Evolutionary conservation across 495 filamentous ascomycete species (phyloP).

Genomic region (Sordaria brevicollis): DNA sequence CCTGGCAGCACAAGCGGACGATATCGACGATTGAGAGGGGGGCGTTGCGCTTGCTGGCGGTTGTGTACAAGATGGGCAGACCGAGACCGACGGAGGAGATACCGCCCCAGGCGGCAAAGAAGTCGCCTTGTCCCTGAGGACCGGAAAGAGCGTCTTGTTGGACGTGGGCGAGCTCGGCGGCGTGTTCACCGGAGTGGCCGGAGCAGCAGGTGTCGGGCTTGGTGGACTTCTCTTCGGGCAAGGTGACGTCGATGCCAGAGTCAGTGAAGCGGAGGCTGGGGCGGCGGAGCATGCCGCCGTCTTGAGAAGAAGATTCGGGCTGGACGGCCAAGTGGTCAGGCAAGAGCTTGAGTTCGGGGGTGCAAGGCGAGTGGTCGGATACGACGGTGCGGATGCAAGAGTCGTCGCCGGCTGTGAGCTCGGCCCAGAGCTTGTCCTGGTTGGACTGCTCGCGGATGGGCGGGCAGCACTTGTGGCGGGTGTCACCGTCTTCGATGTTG

Average conservation of each 20-base stretch:
- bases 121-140: slow-evolving; percentile 50
- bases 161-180: background rate
- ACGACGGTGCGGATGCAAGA: slow-evolving; percentile 88
- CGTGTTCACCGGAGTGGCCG: background rate
- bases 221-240: slow-evolving; percentile 8
- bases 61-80: slow-evolving; percentile 83
- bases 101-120: slow-evolving; percentile 93
- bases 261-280: slow-evolving; percentile 25
- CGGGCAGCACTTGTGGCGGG: slow-evolving; percentile 94
- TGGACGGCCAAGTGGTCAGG: slow-evolving; percentile 46
- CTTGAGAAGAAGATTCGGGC: slow-evolving; percentile 13
- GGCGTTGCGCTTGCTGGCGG: slow-evolving; percentile 48
- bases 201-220: background rate
- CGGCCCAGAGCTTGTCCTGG: slow-evolving; percentile 82
- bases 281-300: slow-evolving; percentile 14
- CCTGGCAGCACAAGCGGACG: slow-evolving; percentile 71
- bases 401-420: slow-evolving; percentile 51
- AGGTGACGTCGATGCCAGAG: slow-evolving; percentile 36
- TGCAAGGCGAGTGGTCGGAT: slow-evolving; percentile 96
- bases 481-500: slow-evolving; percentile 78
- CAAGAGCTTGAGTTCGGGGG: slow-evolving; percentile 84
- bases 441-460: slow-evolving; percentile 80
- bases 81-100: slow-evolving; percentile 91
- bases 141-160: background rate
- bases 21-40: slow-evolving; percentile 56